phyloP scores from a whole-genome alignment of 139 green algal genomes.

The Micromonas commoda region DNA sequence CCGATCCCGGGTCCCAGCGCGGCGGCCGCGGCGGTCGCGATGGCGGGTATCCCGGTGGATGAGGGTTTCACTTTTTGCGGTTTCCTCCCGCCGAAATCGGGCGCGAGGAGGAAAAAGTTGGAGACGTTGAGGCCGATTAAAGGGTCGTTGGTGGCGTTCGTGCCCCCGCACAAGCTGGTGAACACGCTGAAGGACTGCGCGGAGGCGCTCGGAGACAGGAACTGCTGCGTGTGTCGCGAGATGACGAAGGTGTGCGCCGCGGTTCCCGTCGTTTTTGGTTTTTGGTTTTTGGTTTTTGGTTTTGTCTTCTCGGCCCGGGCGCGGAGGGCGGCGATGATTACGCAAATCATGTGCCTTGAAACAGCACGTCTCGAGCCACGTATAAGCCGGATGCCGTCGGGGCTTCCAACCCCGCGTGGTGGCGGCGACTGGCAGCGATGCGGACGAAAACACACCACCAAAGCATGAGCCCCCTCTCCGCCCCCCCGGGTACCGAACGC shows the following conservation, averaged over 20 bases:
- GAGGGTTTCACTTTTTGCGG: conserved; percentile 75
- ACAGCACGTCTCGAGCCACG: too few relatives aligned
- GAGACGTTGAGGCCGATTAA: not conserved
- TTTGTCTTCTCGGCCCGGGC: not conserved
- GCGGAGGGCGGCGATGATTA: not conserved
- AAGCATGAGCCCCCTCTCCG: conserved; percentile 3
- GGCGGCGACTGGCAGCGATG: too few relatives aligned
- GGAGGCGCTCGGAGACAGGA: not conserved
- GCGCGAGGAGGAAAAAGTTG: conserved; percentile 41
- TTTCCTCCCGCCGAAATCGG: conserved; percentile 70
- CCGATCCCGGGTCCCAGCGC: conserved; percentile 77
- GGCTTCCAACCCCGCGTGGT: too few relatives aligned
- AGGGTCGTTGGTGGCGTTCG: conserved; percentile 1
- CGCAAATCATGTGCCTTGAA: too few relatives aligned
- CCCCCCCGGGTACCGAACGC: not conserved
- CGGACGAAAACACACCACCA: conserved; percentile 1
- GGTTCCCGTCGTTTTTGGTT: not conserved
- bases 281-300: not conserved
- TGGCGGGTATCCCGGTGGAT: not conserved
- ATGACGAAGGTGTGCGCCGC: conserved; percentile 12
- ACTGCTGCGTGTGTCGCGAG: conserved; percentile 3
- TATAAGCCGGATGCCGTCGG: too few relatives aligned
- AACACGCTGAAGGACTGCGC: conserved; percentile 4
- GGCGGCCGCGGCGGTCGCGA: conserved; percentile 53
- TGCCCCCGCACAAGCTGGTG: conserved; percentile 21